Evolutionary conservation across 2,329 filamentous ascomycete species (phyloP).

Genomic region (Geoglossum cookeanum): DNA sequence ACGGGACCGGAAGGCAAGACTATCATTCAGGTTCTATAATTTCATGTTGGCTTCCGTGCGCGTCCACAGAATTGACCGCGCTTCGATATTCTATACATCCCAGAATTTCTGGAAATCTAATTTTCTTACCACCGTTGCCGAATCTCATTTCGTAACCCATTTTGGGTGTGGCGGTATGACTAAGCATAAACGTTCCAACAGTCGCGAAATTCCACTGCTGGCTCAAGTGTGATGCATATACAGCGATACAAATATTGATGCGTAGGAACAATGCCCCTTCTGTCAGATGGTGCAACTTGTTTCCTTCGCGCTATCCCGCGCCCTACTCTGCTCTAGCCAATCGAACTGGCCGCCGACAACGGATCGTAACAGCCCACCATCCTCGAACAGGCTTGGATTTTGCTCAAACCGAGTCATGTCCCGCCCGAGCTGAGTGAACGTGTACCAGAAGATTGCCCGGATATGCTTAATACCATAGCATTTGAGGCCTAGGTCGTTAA

Average conservation of each 20-base stretch:
- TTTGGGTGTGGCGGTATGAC: not conserved
- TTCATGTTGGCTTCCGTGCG: not conserved
- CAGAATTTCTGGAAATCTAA: not conserved
- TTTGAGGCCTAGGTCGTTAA: slow-evolving; percentile 34
- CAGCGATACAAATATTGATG: not conserved
- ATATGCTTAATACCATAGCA: slow-evolving; percentile 19
- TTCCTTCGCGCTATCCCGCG: not conserved
- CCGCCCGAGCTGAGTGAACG: slow-evolving; percentile 16
- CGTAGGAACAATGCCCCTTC: not conserved
- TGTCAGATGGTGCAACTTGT: not conserved
- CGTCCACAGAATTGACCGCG: not conserved
- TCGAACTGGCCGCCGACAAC: not conserved
- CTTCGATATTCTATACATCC: not conserved
- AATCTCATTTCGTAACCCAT: not conserved
- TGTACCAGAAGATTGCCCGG: slow-evolving; percentile 28
- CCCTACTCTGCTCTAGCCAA: not conserved
- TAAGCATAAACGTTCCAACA: not conserved
- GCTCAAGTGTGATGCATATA: no score
- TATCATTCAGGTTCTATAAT: not conserved
- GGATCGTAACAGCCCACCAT: not conserved
- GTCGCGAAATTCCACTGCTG: not conserved
- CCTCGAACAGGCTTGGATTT: slow-evolving; percentile 8
- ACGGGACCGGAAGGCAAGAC: not conserved
- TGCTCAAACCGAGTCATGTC: slow-evolving; percentile 11
- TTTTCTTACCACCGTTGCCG: not conserved